Percentiles rank a stretch among this genome's conserved stretches.
Evolutionary conservation across 345 rosid genomes (phyloP).

Genomic region (Schrenkiella parvula): DNA sequence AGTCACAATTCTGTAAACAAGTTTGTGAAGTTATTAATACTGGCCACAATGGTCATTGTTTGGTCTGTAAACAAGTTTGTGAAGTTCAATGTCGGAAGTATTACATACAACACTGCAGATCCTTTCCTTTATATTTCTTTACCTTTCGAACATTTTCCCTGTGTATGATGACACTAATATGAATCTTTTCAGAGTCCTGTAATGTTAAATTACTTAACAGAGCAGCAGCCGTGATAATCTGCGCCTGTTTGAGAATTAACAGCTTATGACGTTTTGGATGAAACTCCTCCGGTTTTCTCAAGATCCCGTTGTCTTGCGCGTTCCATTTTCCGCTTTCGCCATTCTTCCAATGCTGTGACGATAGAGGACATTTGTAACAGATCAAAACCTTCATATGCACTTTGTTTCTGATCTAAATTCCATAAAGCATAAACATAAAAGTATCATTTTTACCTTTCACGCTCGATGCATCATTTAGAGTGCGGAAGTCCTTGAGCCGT

Average conservation of each 20-base stretch:
- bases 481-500: constrained; percentile 66
- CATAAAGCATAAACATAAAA: background rate
- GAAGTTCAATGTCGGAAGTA: background rate
- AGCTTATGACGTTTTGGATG: constrained; percentile 27
- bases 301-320: constrained; percentile 64
- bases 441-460: constrained; percentile 54
- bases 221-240: background rate
- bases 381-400: background rate
- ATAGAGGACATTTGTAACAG: background rate
- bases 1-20: background rate
- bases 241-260: background rate
- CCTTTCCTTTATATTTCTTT: background rate
- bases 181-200: background rate
- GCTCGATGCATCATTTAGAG: constrained; percentile 60
- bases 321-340: constrained; percentile 91
- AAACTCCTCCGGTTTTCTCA: constrained; percentile 62
- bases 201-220: background rate
- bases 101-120: background rate
- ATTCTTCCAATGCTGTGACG: constrained; percentile 71
- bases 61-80: background rate
- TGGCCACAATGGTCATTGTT: background rate
- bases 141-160: background rate
- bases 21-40: no score
- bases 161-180: background rate
- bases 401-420: background rate